Percentiles rank a stretch among this genome's conserved stretches.
Conservation (phyloP, 139 green algal species). For the Chlorella vulgaris region DNA sequence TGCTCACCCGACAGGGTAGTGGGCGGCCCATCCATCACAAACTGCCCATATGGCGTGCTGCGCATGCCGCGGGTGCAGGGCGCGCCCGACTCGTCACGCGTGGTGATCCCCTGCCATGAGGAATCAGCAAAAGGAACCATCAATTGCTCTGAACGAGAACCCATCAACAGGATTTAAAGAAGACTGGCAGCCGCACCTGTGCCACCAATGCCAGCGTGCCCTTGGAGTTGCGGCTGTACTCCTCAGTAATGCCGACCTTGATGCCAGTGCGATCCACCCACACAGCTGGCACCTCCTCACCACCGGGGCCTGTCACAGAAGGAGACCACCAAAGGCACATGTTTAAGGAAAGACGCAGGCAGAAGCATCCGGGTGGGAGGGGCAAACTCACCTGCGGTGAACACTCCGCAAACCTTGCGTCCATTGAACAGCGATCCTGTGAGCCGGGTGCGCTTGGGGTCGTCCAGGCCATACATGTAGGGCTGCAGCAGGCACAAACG, state of each 20-base stretch:
- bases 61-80: conserved; percentile 45
- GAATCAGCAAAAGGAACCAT: too few relatives aligned
- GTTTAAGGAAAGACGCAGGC: neutral
- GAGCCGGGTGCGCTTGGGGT: conserved; percentile 61
- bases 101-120: conserved; percentile 61
- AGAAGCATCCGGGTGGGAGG: too few relatives aligned
- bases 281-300: conserved; percentile 89
- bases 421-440: conserved; percentile 76
- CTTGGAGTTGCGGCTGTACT: conserved; percentile 60
- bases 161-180: too few relatives aligned
- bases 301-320: conserved; percentile 44
- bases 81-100: conserved; percentile 64
- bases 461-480: conserved; percentile 64
- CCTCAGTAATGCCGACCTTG: conserved; percentile 75
- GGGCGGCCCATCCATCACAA: conserved; percentile 78
- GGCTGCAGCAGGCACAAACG: conserved; percentile 31
- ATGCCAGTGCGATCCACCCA: conserved; percentile 91
- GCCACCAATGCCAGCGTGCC: conserved; percentile 74
- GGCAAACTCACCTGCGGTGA: conserved; percentile 78
- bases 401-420: conserved; percentile 90
- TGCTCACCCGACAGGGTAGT: conserved; percentile 82
- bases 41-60: conserved; percentile 36
- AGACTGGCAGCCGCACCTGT: conserved; percentile 50
- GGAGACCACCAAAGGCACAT: neutral
- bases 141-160: too few relatives aligned